These are phyloP conservation scores for Colletotrichum tropicale DNA, from an alignment of 2,329 filamentous ascomycete species.

Conservation along the genomic window DNA sequence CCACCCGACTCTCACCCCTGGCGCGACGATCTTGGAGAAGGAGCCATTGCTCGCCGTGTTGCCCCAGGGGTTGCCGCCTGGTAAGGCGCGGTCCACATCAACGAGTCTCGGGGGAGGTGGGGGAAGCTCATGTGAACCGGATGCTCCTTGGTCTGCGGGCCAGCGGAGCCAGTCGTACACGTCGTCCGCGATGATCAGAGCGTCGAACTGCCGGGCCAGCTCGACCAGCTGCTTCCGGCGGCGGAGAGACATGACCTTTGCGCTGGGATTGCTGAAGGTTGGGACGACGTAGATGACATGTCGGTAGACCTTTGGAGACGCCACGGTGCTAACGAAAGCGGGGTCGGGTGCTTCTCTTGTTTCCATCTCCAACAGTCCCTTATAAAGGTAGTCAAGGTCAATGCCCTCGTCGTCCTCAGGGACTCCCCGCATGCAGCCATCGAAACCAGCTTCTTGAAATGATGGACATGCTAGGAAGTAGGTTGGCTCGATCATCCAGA, in stretches of 20 bases:
- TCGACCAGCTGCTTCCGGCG: slow-evolving; percentile 71
- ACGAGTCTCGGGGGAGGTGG: not conserved
- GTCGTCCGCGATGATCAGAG: slow-evolving; percentile 30
- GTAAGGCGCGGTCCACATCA: not conserved
- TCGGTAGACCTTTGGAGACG: slow-evolving; percentile 71
- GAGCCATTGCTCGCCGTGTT: slow-evolving; percentile 85
- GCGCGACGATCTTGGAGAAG: slow-evolving; percentile 85
- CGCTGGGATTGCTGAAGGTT: slow-evolving; percentile 87
- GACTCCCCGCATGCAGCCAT: not conserved
- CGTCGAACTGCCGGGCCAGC: slow-evolving; percentile 78
- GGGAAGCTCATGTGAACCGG: not conserved
- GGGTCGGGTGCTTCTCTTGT: not conserved
- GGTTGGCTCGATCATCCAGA: not conserved
- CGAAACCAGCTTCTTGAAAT: not conserved
- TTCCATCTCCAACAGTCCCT: not conserved
- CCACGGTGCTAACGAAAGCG: not conserved
- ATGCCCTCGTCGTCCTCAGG: not conserved
- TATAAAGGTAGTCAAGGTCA: not conserved
- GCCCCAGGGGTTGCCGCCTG: slow-evolving; percentile 63
- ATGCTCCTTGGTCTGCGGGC: not conserved
- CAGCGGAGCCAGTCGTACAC: not conserved
- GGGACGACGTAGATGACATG: slow-evolving; percentile 89
- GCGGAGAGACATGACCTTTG: slow-evolving; percentile 75
- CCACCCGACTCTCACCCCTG: slow-evolving; percentile 86
- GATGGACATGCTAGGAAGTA: not conserved